phyloP scores from a whole-genome alignment of 2,329 filamentous ascomycete genomes.

The Keithomyces neogunnii region DNA sequence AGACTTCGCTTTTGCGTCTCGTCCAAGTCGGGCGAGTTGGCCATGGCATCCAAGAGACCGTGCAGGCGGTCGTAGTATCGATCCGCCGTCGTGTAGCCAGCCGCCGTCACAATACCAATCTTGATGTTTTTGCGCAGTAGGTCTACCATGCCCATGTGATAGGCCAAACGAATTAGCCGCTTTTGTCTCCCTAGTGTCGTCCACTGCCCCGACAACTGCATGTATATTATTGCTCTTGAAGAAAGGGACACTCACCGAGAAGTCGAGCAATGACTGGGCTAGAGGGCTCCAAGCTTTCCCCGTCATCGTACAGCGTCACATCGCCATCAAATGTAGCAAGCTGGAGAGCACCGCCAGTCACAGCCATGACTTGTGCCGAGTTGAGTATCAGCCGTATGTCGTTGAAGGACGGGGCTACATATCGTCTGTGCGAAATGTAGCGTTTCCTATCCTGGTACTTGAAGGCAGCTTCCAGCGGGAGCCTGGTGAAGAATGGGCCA shows the following conservation, averaged over 20 bases:
- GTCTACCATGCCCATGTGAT: constrained; percentile 27
- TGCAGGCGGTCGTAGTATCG: constrained; percentile 82
- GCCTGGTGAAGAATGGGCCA: constrained; percentile 85
- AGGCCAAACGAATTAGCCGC: background rate
- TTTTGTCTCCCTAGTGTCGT: background rate
- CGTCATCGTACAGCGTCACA: constrained; percentile 91
- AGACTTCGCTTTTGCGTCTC: constrained; percentile 65
- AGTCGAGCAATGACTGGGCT: constrained; percentile 69
- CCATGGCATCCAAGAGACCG: constrained; percentile 76
- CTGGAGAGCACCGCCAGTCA: constrained; percentile 70
- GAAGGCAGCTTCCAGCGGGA: constrained; percentile 85
- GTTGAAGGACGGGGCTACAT: constrained; percentile 95
- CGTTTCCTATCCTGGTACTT: constrained; percentile 79
- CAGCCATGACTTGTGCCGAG: constrained; percentile 86
- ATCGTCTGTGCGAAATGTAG: constrained; percentile 82
- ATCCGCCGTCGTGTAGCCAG: constrained; percentile 82
- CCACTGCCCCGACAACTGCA: no score
- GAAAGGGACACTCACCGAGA: constrained; percentile 29
- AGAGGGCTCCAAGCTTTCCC: constrained; percentile 63
- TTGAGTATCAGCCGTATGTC: constrained; percentile 90
- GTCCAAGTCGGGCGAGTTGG: constrained; percentile 48
- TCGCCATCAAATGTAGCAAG: constrained; percentile 96
- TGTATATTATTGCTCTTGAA: background rate
- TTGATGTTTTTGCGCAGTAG: constrained; percentile 72
- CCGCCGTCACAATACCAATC: constrained; percentile 93